Base-by-base conservation (phyloP, 2,329 filamentous ascomycete genomes). In the Diaporthe citri region DNA sequence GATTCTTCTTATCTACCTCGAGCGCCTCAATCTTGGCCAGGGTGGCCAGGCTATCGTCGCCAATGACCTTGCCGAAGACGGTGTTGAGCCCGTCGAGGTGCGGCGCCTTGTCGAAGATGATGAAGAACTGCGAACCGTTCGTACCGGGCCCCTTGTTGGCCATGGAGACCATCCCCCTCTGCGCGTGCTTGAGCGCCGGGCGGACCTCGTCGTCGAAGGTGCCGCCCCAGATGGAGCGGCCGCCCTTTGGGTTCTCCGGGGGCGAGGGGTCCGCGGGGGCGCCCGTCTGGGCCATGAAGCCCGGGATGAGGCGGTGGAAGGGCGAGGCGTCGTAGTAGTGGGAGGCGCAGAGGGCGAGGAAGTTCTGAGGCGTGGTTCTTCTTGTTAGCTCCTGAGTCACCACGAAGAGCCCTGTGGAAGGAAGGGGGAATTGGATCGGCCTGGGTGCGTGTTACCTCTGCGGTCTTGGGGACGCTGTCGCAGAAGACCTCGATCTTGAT, bases 401-500 rank as follows among this genome's bases (percentile, higher is more conserved):
- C 34, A 41, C n/a, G 48, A 64, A 41, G 46, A 25, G n/a, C 17
- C 39, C 9, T n/a, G n/a, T n/a, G 39, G 13, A 20, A 20, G 10
- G 22, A 20, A 31, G 51, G 67, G 36, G 73, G 36, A 4, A 46
- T 17, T 52, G 20, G 28, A 17, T 59, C 8, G 39, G 59, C 57
- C 28, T 31, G 41, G 60, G 55, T 43, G 48, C 48, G 51, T 79
- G 86, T 73, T 86, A 93, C 93, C 86, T 98, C 94, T 77, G 95
- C 93, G 0, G 97, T 98, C 84, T 96, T 96, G 77, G 97, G 97
- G 43, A 97, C 95, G 79, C 94, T 93, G 83, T 98, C 95, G 87
- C 96, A 98, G 86, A 98, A 98, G 78, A 99, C 88, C 84, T 98
- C 97, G 80, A 98, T 91, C 86, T 98, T 99, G 82, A 99, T 89